Conservation (phyloP, 2,329 filamentous ascomycete genomes). For the Zasmidium citrigriseum region DNA sequence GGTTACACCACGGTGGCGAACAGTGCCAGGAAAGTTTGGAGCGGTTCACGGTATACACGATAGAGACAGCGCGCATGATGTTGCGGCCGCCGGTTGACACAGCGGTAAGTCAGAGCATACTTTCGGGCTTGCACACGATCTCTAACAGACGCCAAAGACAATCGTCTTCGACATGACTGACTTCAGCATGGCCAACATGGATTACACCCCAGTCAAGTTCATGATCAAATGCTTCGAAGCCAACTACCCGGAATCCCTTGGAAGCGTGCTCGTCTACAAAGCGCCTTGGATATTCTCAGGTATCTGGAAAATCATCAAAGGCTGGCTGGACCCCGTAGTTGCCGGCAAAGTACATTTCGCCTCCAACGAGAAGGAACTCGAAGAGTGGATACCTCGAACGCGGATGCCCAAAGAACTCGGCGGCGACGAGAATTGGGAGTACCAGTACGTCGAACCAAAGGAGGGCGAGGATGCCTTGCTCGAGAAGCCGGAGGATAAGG, state of each 20-base stretch:
- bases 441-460: constrained; percentile 76
- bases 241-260: constrained; percentile 93
- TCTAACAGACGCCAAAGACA: constrained; percentile 56
- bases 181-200: constrained; percentile 96
- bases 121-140: background rate
- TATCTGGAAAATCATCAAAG: constrained; percentile 94
- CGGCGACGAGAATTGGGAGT: constrained; percentile 81
- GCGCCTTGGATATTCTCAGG: constrained; percentile 96
- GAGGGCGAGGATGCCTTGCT: constrained; percentile 75
- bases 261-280: constrained; percentile 89
- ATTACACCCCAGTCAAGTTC: constrained; percentile 95
- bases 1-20: constrained; percentile 78
- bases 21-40: constrained; percentile 82
- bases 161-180: constrained; percentile 95
- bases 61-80: constrained; percentile 89
- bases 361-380: constrained; percentile 75
- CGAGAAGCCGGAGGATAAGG: constrained; percentile 62
- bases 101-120: constrained; percentile 64
- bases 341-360: constrained; percentile 93
- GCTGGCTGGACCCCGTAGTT: constrained; percentile 96
- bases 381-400: constrained; percentile 69
- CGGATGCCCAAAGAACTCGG: constrained; percentile 82
- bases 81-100: constrained; percentile 82
- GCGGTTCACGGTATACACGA: constrained; percentile 87
- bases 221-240: constrained; percentile 99